These are phyloP conservation scores for Chrysosporium keratinophilum DNA, from an alignment of 2,329 filamentous ascomycete genomes.

Conservation along the genomic window DNA sequence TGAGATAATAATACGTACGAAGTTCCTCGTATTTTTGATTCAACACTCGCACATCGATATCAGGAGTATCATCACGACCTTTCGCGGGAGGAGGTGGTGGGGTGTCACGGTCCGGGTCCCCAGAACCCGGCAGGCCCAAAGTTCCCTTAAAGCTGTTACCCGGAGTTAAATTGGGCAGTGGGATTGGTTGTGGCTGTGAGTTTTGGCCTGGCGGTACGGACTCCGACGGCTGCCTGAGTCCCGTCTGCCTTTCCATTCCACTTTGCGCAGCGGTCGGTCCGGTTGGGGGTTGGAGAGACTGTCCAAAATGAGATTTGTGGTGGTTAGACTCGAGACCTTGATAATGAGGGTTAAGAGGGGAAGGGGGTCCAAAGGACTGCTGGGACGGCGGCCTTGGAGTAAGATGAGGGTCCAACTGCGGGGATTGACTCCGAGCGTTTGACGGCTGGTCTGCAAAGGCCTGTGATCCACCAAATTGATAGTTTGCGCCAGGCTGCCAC, in stretches of 20 bases:
- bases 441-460: slow-evolving; percentile 17
- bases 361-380: slow-evolving; percentile 29
- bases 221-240: slow-evolving; percentile 15
- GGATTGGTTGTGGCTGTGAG: slow-evolving; percentile 6
- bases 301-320: slow-evolving; percentile 17
- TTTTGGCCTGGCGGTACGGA: slow-evolving; percentile 6
- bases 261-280: slow-evolving; percentile 9
- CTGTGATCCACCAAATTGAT: slow-evolving; percentile 18
- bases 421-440: slow-evolving; percentile 14
- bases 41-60: slow-evolving; percentile 38
- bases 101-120: slow-evolving; percentile 40
- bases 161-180: slow-evolving; percentile 18
- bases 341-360: slow-evolving; percentile 20
- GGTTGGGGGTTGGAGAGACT: slow-evolving; percentile 16
- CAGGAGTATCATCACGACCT: slow-evolving; percentile 32
- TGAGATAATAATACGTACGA: slow-evolving; percentile 27
- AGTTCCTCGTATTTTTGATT: slow-evolving; percentile 38
- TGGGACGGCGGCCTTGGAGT: slow-evolving; percentile 27
- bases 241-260: slow-evolving; percentile 17
- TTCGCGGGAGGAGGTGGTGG: slow-evolving; percentile 32
- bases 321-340: slow-evolving; percentile 19
- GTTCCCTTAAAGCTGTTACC: slow-evolving; percentile 23
- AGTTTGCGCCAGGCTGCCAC: slow-evolving; percentile 19
- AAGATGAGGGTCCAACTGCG: slow-evolving; percentile 20
- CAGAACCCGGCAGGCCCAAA: slow-evolving; percentile 22